These are phyloP conservation scores for Chlorella variabilis DNA, from an alignment of 163 green algal genomes.

Conservation along the genomic window DNA sequence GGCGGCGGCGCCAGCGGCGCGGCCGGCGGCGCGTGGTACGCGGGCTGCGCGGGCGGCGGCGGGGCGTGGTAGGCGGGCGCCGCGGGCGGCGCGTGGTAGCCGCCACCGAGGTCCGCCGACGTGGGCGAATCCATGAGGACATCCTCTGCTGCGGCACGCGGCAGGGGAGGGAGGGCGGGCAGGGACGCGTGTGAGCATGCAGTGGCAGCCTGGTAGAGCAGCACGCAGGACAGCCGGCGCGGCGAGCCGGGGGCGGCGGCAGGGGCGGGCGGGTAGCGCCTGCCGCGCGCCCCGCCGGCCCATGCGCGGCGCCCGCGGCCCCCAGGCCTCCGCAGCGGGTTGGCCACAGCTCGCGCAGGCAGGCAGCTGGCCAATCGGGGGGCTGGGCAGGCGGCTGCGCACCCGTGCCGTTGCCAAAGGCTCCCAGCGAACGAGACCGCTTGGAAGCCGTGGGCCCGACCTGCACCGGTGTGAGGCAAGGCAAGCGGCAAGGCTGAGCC, in stretches of 20 bases:
- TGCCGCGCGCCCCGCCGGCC: no score
- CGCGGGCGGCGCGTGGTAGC: background rate
- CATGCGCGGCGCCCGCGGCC: no score
- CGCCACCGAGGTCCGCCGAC: background rate
- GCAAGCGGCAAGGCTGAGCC: background rate
- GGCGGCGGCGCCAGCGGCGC: background rate
- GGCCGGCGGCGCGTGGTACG: background rate
- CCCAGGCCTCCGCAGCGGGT: no score
- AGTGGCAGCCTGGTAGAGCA: background rate
- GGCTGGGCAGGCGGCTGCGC: no score
- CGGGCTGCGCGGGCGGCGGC: background rate
- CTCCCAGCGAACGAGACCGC: conserved; percentile 33
- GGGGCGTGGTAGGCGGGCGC: conserved; percentile 6
- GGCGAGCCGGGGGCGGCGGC: no score
- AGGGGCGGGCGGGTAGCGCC: no score
- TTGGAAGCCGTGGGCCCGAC: conserved; percentile 26
- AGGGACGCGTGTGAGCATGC: no score
- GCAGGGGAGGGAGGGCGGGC: background rate
- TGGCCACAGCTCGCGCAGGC: no score
- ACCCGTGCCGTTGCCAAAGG: conserved; percentile 22
- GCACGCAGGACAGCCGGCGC: no score
- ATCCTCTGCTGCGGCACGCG: conserved; percentile 4
- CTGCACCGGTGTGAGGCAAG: background rate
- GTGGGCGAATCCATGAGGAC: conserved; percentile 23
- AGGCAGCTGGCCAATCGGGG: no score